These are phyloP conservation scores for Alternaria burnsii DNA, from an alignment of 2,329 filamentous ascomycete genomes.

Conservation along the genomic window DNA sequence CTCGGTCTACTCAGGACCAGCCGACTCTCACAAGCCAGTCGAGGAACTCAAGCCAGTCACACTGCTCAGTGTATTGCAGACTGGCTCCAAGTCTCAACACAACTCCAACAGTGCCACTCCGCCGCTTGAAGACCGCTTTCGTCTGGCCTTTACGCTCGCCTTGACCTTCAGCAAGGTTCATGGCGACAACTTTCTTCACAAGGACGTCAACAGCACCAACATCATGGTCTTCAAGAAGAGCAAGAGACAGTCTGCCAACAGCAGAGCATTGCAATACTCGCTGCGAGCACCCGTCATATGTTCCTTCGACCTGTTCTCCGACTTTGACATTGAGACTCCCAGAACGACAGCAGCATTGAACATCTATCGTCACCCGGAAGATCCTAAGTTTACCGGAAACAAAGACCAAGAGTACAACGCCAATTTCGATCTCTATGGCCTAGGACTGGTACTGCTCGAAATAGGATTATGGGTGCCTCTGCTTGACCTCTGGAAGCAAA, in stretches of 20 bases:
- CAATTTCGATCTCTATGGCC: constrained; percentile 73
- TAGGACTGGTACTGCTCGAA: constrained; percentile 76
- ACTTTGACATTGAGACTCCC: constrained; percentile 58
- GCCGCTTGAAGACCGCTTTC: constrained; percentile 77
- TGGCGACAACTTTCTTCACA: constrained; percentile 72
- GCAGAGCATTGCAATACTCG: constrained; percentile 57
- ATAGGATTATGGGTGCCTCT: constrained; percentile 79
- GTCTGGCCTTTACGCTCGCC: constrained; percentile 75
- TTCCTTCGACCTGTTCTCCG: constrained; percentile 77
- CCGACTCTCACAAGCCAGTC: constrained; percentile 62
- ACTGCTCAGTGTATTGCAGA: constrained; percentile 58
- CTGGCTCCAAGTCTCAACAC: constrained; percentile 55
- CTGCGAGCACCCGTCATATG: constrained; percentile 74
- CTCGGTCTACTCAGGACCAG: constrained; percentile 52
- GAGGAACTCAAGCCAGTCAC: constrained; percentile 54
- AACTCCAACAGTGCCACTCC: constrained; percentile 53
- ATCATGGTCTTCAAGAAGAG: constrained; percentile 68
- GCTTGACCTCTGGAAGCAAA: constrained; percentile 65
- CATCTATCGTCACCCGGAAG: constrained; percentile 73
- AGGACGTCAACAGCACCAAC: constrained; percentile 72
- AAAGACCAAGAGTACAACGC: constrained; percentile 40
- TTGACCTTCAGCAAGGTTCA: constrained; percentile 79
- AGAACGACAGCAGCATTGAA: constrained; percentile 57
- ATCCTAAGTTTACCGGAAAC: constrained; percentile 48
- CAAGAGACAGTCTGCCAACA: constrained; percentile 57